Evolutionary conservation across 805 yeast genomes (phyloP).

Genomic region (Saturnispora kantuleensis): DNA sequence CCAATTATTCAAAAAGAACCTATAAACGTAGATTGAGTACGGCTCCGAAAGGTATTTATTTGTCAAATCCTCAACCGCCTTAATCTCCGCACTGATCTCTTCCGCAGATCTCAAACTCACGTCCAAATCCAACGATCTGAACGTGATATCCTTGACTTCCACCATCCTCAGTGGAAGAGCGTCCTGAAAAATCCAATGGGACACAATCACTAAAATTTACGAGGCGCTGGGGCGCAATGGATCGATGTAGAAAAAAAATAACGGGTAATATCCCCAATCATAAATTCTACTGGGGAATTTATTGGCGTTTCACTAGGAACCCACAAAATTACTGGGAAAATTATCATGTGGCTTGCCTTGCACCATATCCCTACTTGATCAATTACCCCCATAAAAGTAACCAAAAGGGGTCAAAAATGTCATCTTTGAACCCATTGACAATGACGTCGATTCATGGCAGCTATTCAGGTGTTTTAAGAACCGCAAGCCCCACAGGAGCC

Average conservation of each 20-base stretch:
- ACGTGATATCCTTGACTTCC: constrained; percentile 4
- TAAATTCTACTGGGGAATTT: no score
- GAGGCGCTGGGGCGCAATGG: background rate
- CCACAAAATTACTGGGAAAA: no score
- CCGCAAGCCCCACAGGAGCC: background rate
- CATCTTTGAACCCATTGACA: constrained; percentile 15
- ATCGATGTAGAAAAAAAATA: background rate
- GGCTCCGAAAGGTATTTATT: constrained; percentile 82
- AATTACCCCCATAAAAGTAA: background rate
- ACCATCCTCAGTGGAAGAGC: background rate
- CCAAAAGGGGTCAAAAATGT: background rate
- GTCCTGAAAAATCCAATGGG: no score
- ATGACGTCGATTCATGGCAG: constrained; percentile 18
- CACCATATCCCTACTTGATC: background rate
- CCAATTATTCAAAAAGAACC: constrained; percentile 86
- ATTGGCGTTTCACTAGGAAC: no score
- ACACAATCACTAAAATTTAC: no score
- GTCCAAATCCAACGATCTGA: constrained; percentile 1
- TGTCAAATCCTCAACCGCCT: constrained; percentile 46
- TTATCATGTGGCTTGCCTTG: no score
- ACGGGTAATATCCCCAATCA: background rate
- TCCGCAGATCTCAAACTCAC: background rate
- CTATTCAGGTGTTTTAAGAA: background rate
- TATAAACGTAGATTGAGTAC: constrained; percentile 84
- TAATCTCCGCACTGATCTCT: constrained; percentile 33